A percentile compares a stretch with the other conserved stretches of the same genome.
Evolutionary conservation across 257 asterid genomes (phyloP).

Genomic region (Coffea canephora): DNA sequence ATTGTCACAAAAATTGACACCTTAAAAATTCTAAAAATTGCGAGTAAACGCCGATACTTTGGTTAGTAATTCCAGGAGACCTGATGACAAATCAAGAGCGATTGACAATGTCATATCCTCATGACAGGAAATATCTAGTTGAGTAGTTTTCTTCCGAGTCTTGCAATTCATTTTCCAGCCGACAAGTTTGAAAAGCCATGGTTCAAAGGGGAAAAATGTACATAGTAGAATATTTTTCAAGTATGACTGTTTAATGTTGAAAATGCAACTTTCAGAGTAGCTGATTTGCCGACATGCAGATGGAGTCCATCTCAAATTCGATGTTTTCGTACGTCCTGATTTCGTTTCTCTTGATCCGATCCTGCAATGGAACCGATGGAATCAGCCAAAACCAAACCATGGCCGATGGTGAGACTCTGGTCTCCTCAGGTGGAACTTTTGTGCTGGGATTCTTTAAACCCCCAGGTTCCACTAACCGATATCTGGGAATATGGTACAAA

Average conservation of each 20-base stretch:
- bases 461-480: constrained; percentile 13
- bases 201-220: not conserved
- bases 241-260: not conserved
- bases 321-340: not conserved
- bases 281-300: not conserved
- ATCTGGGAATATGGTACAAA: constrained; percentile 32
- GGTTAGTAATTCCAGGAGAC: too few relatives aligned
- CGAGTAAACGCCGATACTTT: too few relatives aligned
- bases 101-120: too few relatives aligned
- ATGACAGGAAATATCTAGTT: too few relatives aligned
- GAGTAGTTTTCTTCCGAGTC: too few relatives aligned
- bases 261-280: not conserved
- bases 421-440: constrained; percentile 19
- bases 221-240: too few relatives aligned
- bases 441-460: constrained; percentile 24
- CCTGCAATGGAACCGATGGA: not conserved
- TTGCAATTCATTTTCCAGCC: too few relatives aligned
- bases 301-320: not conserved
- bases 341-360: not conserved
- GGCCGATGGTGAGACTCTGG: constrained; percentile 4
- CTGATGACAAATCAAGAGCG: too few relatives aligned
- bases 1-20: too few relatives aligned
- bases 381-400: constrained; percentile 6
- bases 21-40: too few relatives aligned
- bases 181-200: not conserved